Evolutionary conservation across 164 flowering plant genomes (phyloP).

Genomic region (Cinnamomum chago): DNA sequence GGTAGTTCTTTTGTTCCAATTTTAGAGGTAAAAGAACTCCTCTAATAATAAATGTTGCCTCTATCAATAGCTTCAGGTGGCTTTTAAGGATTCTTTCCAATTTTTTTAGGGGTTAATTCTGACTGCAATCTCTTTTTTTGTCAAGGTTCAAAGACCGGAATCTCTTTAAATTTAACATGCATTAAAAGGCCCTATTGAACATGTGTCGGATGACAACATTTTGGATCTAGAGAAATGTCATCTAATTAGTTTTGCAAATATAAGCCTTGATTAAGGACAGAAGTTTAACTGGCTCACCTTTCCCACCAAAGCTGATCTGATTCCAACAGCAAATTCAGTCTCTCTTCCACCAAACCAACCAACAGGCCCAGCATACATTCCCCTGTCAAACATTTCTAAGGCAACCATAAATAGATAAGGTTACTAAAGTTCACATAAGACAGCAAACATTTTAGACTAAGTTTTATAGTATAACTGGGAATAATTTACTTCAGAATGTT

Average conservation of each 20-base stretch:
- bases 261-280: neutral
- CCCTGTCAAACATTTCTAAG: slow-evolving; percentile 90
- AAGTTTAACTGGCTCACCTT: slow-evolving; percentile 39
- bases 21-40: neutral
- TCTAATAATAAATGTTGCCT: too few species aligned
- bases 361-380: slow-evolving; percentile 98
- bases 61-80: too few species aligned
- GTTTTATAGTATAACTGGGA: too few species aligned
- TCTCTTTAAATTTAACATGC: neutral
- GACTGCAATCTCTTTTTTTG: too few species aligned
- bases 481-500: too few species aligned
- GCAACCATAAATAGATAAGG: slow-evolving; percentile 2
- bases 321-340: slow-evolving; percentile 95
- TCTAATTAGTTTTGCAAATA: neutral
- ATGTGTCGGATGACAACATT: neutral
- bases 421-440: neutral
- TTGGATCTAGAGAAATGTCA: neutral
- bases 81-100: too few species aligned
- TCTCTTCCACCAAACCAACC: slow-evolving; percentile 97
- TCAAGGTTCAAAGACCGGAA: too few species aligned
- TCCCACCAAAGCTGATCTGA: slow-evolving; percentile 84
- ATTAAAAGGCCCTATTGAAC: neutral
- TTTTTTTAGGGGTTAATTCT: too few species aligned
- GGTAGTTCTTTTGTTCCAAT: neutral
- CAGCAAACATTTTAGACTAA: too few species aligned